A percentile compares a stretch with the other conserved stretches of the same genome.
Evolutionary conservation across 768 basidiomycete species (phyloP).

Genomic region (Amanita inopinata): DNA sequence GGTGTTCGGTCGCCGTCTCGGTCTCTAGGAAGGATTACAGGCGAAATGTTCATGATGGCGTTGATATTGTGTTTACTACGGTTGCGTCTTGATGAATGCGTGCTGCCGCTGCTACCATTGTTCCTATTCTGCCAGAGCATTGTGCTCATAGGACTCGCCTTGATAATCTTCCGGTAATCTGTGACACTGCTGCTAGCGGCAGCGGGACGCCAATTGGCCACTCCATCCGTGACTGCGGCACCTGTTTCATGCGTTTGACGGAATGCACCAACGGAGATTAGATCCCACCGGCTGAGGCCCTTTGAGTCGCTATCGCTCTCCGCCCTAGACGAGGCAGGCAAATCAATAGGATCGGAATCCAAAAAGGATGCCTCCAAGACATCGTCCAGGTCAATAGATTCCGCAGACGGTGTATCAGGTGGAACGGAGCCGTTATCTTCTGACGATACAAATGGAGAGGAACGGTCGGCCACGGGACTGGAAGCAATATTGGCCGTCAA

Average conservation of each 20-base stretch:
- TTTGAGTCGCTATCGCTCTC: constrained; percentile 29
- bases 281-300: constrained; percentile 62
- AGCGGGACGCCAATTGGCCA: constrained; percentile 25
- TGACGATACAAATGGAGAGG: constrained; percentile 5
- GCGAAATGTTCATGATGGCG: constrained; percentile 34
- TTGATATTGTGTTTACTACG: constrained; percentile 17
- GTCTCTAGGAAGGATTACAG: constrained; percentile 40
- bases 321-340: constrained; percentile 18
- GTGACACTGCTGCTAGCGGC: constrained; percentile 22
- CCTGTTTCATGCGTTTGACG: constrained; percentile 44
- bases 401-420: constrained; percentile 31
- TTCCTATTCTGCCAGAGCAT: constrained; percentile 43
- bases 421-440: constrained; percentile 1
- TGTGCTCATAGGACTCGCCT: constrained; percentile 43
- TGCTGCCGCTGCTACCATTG: constrained; percentile 8
- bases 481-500: constrained; percentile 7
- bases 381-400: constrained; percentile 61
- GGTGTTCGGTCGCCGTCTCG: constrained; percentile 49
- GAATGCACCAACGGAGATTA: constrained; percentile 65
- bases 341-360: constrained; percentile 41
- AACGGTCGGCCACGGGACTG: constrained; percentile 3
- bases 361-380: constrained; percentile 70
- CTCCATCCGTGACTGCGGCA: constrained; percentile 12
- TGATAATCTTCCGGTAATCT: constrained; percentile 41
- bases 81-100: neutral